A percentile compares a stretch with the other conserved stretches of the same genome.
Conservation (phyloP, 2,329 filamentous ascomycete species). For the Domatiomyces catenatus region DNA sequence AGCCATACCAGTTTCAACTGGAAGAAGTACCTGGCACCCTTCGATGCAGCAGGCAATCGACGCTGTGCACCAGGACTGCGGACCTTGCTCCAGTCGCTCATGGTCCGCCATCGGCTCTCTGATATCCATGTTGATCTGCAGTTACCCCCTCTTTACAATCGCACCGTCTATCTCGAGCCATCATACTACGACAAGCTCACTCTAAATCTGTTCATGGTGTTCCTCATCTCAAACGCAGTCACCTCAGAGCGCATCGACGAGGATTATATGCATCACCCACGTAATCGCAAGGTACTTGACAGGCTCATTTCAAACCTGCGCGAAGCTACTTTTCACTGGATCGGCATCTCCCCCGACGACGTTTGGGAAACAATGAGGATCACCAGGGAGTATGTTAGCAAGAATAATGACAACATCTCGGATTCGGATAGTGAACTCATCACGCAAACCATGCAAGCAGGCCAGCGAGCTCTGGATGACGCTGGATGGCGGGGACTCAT, state of each 20-base stretch:
- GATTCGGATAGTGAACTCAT: slow-evolving; percentile 47
- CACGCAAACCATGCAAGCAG: slow-evolving; percentile 48
- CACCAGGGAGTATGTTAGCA: slow-evolving; percentile 50
- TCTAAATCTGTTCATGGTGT: slow-evolving; percentile 70
- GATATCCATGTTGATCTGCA: slow-evolving; percentile 50
- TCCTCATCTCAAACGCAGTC: slow-evolving; percentile 71
- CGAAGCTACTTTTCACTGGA: slow-evolving; percentile 75
- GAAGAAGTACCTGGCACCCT: slow-evolving; percentile 55
- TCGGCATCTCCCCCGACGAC: slow-evolving; percentile 49
- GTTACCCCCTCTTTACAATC: slow-evolving; percentile 59
- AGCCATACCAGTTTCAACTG: slow-evolving; percentile 44
- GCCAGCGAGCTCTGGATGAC: slow-evolving; percentile 45
- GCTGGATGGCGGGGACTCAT: slow-evolving; percentile 52
- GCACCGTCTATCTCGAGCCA: slow-evolving; percentile 58
- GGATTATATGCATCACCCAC: slow-evolving; percentile 79
- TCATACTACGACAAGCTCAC: slow-evolving; percentile 73
- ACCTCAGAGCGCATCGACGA: slow-evolving; percentile 70
- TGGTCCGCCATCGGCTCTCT: slow-evolving; percentile 61
- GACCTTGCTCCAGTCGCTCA: slow-evolving; percentile 58
- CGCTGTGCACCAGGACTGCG: slow-evolving; percentile 37
- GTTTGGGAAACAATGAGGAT: slow-evolving; percentile 50
- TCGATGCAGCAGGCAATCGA: slow-evolving; percentile 40
- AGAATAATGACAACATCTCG: slow-evolving; percentile 44
- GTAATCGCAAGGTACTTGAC: slow-evolving; percentile 51
- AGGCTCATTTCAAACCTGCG: slow-evolving; percentile 62